Evolutionary conservation across 441 rosid genomes (phyloP), one percentile per base, ranked within the genome.

Genomic region (Daphne laureola): DNA sequence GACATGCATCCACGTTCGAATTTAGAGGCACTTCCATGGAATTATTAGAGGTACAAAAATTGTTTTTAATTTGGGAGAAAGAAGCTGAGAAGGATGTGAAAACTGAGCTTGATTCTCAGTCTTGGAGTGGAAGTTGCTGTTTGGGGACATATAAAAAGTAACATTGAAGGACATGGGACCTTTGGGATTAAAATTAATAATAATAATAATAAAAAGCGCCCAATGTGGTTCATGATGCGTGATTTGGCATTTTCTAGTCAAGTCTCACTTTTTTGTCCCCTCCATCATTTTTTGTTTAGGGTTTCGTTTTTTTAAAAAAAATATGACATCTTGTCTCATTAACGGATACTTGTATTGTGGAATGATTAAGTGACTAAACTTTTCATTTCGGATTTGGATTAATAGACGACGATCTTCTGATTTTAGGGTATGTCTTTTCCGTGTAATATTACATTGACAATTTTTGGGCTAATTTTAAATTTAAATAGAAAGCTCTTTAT

Each of bases 1-100:
- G 64, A 21, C 25, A 2, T 13, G 61, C 26, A 23, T 69, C 65
- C 11, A 25, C 44, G 17, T 53, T 55, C 4, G 26, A 8, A 46
- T 12, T 44, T 36, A 53, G 14, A n/a, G 67, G 42, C 8, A 25
- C 18, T 58, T 55, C 63, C 72, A 72, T 72, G 59, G 41, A 31
- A 5, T 31, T 31, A 4, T 1, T 31, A 31, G 36, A 31, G 38
- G 38, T 31, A 2, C 2, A 21, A n/a, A n/a, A n/a, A n/a, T n/a
- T n/a, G 25, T 21, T 21, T 31, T 2, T 31, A 4, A 5, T 41
- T 23, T 12, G 45, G 25, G 53, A 44, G 17, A 47, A 46, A 15
- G 25, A 26, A 9, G 56, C 46, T 47, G 6, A 17, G 18, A 43
- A 15, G 55, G 15, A 49, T 45, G n/a, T 51, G 52, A 55, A 15